Evolutionary conservation across 2,329 filamentous ascomycete species (phyloP), one percentile per base, ranked within the genome.

Genomic region (Fusarium luffae): DNA sequence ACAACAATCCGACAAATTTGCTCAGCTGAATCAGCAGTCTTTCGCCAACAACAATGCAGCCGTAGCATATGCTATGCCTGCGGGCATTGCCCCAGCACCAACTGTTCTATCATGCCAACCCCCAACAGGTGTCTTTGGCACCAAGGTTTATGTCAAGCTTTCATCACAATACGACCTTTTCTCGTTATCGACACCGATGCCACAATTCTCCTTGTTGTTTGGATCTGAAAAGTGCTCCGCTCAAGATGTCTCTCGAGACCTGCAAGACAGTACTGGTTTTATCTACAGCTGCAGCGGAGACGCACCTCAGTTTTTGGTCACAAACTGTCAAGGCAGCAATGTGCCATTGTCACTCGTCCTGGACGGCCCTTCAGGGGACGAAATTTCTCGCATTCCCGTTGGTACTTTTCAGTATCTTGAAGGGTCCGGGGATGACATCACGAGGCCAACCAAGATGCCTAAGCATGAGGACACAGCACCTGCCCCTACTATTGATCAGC

Each of bases 161-260:
- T 89, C 90, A 54, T 91, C 92, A 44, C 86, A 90, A 64, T 93
- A 92, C 81, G 91, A 97, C 76, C 81, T 97, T 64, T 80, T 85
- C 67, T 77, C 80, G 60, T 86, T 90, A 79, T 86, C 84, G 32
- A 85, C 85, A 62, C 85, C 83, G 43, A 76, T 82, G 57, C 83
- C 86, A 4, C 84, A 84, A 52, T 89, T 93, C 74, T 90, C 82
- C 69, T 80, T 97, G 57, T 86, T 90, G 48, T 97, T 97, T 79
- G 93, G 93, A n/a, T 85, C 87, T n/a, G 88, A 92, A 74, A 90
- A 90, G 78, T 91, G 90, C 78, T 73, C 77, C 2, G 75, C 78
- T n/a, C 84, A 88, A 57, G 86, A 90, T 59, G 84, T 94, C 25
- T 85, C 88, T 47, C 90, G 90, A 76, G 82, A 82, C 77, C 85